Conservation (phyloP, 495 filamentous ascomycete genomes). For the Pyrenopolyporus hunteri region DNA sequence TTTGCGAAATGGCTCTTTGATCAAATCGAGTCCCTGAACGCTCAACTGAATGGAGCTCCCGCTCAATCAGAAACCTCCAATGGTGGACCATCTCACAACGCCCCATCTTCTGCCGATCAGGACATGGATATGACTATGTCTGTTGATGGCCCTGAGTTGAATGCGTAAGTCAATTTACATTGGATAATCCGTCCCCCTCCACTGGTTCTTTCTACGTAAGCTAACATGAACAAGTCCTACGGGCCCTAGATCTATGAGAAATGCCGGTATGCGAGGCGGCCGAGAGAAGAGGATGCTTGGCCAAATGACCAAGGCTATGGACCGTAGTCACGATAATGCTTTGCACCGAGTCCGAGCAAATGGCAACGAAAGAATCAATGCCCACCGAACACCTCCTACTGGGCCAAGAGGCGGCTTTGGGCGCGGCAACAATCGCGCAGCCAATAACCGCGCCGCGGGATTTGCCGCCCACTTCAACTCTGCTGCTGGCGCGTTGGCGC, state of each 20-base stretch:
- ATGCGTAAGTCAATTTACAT: slow-evolving; percentile 66
- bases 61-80: slow-evolving; percentile 24
- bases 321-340: slow-evolving; percentile 71
- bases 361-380: slow-evolving; percentile 77
- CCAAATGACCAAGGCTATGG: slow-evolving; percentile 86
- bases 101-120: slow-evolving; percentile 41
- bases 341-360: slow-evolving; percentile 83
- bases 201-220: neutral
- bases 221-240: slow-evolving; percentile 72
- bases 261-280: slow-evolving; percentile 57
- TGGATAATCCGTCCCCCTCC: neutral
- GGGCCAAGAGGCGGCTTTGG: slow-evolving; percentile 65
- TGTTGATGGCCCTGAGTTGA: slow-evolving; percentile 57
- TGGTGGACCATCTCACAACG: slow-evolving; percentile 30
- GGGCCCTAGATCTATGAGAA: slow-evolving; percentile 94
- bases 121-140: slow-evolving; percentile 74
- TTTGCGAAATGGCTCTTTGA: slow-evolving; percentile 93
- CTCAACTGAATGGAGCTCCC: slow-evolving; percentile 61
- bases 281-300: slow-evolving; percentile 82
- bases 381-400: slow-evolving; percentile 75
- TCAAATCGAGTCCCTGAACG: slow-evolving; percentile 71
- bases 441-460: slow-evolving; percentile 49
- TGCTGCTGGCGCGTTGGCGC: slow-evolving; percentile 42
- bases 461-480: slow-evolving; percentile 51
- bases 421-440: slow-evolving; percentile 58